Evolutionary conservation across 2,329 filamentous ascomycete genomes (phyloP).

Genomic region (Lachnellula subtilissima): DNA sequence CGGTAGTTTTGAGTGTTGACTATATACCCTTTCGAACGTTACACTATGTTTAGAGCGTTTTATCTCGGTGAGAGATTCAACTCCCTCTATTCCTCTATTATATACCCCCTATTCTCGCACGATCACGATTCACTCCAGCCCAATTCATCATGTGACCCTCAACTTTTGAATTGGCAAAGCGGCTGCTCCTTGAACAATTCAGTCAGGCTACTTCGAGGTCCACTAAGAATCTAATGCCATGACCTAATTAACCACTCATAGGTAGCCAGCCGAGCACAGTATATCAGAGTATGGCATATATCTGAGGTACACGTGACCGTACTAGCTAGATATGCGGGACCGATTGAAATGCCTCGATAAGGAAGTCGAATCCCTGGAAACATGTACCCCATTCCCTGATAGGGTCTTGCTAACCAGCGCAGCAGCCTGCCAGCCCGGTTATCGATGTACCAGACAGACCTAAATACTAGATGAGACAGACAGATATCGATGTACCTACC

Average conservation of each 20-base stretch:
- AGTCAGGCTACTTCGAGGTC: no score
- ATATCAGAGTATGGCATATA: no score
- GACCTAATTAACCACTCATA: neutral
- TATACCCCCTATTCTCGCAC: neutral
- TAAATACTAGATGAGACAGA: neutral
- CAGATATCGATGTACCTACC: neutral
- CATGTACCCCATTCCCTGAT: constrained; percentile 8
- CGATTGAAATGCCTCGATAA: constrained; percentile 4
- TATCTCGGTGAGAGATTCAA: neutral
- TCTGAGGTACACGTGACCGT: neutral
- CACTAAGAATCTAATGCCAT: no score
- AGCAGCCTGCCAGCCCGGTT: neutral
- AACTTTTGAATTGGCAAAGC: neutral
- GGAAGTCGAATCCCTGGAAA: constrained; percentile 13
- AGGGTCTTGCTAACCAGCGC: constrained; percentile 15
- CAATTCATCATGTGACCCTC: neutral
- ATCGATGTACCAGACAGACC: neutral
- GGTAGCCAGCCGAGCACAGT: neutral
- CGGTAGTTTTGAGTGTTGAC: constrained; percentile 8
- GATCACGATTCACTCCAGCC: no score
- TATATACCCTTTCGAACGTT: constrained; percentile 17
- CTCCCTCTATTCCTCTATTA: neutral
- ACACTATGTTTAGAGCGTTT: constrained; percentile 4
- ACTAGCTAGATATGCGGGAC: neutral
- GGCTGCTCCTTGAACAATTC: no score